phyloP scores from a whole-genome alignment of 805 yeast genomes.

The Middelhovenomyces tepae region DNA sequence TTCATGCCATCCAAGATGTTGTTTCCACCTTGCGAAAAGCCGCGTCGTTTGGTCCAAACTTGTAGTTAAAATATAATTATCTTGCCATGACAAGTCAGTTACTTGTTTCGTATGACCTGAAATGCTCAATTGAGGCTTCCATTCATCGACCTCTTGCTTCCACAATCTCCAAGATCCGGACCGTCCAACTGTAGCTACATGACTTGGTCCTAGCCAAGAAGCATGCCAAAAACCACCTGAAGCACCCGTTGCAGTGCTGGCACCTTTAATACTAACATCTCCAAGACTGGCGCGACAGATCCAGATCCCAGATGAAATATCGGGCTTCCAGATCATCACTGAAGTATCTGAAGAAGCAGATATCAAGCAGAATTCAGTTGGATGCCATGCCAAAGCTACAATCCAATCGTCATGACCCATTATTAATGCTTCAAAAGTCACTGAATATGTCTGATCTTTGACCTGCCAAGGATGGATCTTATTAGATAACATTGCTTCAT shows the following conservation, averaged over 20 bases:
- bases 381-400: constrained; percentile 75
- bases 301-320: constrained; percentile 83
- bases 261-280: constrained; percentile 90
- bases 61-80: constrained; percentile 62
- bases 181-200: constrained; percentile 69
- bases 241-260: constrained; percentile 96
- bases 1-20: constrained; percentile 62
- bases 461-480: constrained; percentile 30
- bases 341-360: constrained; percentile 93
- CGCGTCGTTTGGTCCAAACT: constrained; percentile 93
- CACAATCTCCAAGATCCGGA: constrained; percentile 91
- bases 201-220: constrained; percentile 52
- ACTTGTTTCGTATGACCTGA: constrained; percentile 71
- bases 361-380: constrained; percentile 48
- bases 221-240: constrained; percentile 65
- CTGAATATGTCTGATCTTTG: constrained; percentile 32
- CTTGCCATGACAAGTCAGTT: constrained; percentile 72
- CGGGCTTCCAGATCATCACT: constrained; percentile 90
- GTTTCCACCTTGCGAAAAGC: constrained; percentile 58
- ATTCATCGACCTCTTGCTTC: constrained; percentile 27
- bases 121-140: constrained; percentile 40
- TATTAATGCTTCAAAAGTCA: constrained; percentile 83
- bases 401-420: constrained; percentile 99
- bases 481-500: constrained; percentile 43
- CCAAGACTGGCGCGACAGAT: constrained; percentile 73